Evolutionary conservation across 2,329 filamentous ascomycete genomes (phyloP).

Genomic region (Coniella vitis): DNA sequence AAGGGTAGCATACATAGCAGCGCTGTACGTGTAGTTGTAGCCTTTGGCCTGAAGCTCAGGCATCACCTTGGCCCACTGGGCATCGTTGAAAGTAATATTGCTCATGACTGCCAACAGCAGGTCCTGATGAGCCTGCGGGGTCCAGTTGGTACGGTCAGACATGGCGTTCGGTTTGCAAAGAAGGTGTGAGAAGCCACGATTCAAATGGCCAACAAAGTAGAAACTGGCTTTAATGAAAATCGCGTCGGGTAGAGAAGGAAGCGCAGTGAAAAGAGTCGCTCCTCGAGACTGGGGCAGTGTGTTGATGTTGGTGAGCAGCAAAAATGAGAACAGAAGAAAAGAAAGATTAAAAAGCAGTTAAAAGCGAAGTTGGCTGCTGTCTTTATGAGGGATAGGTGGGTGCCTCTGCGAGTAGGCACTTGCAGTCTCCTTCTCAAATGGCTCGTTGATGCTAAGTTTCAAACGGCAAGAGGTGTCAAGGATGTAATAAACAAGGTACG

Average conservation of each 20-base stretch:
- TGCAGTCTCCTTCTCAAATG: too few relatives aligned
- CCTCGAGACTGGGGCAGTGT: too few relatives aligned
- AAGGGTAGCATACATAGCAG: slow-evolving; percentile 31
- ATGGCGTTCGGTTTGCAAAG: not conserved
- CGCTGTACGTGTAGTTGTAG: slow-evolving; percentile 33
- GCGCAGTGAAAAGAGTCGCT: too few relatives aligned
- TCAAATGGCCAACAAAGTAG: too few relatives aligned
- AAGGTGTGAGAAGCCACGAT: too few relatives aligned
- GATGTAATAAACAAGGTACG: not conserved
- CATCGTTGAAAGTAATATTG: slow-evolving; percentile 13
- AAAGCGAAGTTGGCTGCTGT: too few relatives aligned
- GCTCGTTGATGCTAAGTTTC: too few relatives aligned
- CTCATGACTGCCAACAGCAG: slow-evolving; percentile 32
- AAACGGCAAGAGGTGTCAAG: too few relatives aligned
- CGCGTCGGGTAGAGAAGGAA: too few relatives aligned
- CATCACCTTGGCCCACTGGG: slow-evolving; percentile 21
- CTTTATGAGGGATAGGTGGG: too few relatives aligned
- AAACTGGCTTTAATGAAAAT: too few relatives aligned
- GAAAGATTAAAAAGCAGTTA: not conserved
- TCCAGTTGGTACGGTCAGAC: slow-evolving; percentile 8
- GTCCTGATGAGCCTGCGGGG: slow-evolving; percentile 17
- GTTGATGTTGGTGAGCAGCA: not conserved
- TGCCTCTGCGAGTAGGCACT: too few relatives aligned
- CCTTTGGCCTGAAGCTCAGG: slow-evolving; percentile 23
- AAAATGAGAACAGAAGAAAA: not conserved